A percentile compares a stretch with the other conserved stretches of the same genome.
Evolutionary conservation across 2,329 filamentous ascomycete genomes (phyloP).

Genomic region (Daldinia sp.): DNA sequence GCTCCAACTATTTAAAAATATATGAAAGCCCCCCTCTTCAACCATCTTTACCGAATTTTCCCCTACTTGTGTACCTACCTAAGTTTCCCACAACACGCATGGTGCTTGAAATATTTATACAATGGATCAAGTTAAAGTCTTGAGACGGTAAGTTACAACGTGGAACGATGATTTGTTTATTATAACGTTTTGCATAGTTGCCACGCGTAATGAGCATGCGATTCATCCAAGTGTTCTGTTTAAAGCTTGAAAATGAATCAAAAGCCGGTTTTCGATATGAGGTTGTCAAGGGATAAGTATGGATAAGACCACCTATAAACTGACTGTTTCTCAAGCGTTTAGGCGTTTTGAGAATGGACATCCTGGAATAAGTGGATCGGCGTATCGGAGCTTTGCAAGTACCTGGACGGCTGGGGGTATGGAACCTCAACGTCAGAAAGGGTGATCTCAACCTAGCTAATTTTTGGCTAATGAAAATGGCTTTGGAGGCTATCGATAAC

Average conservation of each 20-base stretch:
- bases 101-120: neutral
- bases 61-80: neutral
- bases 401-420: too few species aligned
- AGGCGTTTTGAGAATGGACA: too few species aligned
- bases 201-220: neutral
- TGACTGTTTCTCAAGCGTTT: too few species aligned
- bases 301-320: too few species aligned
- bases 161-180: too few species aligned
- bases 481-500: slow-evolving; percentile 24
- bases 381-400: slow-evolving; percentile 3
- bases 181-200: neutral
- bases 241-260: neutral
- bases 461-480: neutral
- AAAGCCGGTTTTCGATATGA: neutral
- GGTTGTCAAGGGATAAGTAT: neutral
- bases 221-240: too few species aligned
- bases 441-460: slow-evolving; percentile 4
- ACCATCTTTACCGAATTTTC: neutral
- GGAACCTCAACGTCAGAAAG: slow-evolving; percentile 15
- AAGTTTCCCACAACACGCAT: too few species aligned
- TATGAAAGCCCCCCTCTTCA: neutral
- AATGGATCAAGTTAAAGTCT: neutral
- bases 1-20: slow-evolving; percentile 1
- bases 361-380: slow-evolving; percentile 9
- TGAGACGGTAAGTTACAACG: neutral